Evolutionary conservation across 345 rosid genomes (phyloP), one percentile per base, ranked within the genome.

Genomic region (Microthlaspi erraticum): DNA sequence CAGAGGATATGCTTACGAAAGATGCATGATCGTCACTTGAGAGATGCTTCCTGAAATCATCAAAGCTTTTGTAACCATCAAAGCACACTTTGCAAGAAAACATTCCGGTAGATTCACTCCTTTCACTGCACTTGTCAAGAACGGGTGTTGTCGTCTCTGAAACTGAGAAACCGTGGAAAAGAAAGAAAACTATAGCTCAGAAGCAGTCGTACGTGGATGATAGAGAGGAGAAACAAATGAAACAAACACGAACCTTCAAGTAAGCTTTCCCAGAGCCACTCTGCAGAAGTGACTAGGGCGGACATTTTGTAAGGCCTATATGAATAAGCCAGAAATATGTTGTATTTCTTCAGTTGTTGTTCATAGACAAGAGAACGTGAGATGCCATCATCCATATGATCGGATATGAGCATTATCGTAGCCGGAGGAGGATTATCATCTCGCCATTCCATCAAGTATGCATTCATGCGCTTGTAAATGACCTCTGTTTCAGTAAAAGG

Each of bases 201-300:
- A n/a, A n/a, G n/a, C n/a, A n/a, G n/a, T n/a, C n/a, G n/a, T n/a
- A n/a, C n/a, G n/a, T n/a, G 29, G 29, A 26, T 26, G 29, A 26
- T 26, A n/a, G 29, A 26, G 29, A 26, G 29, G 29, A 26, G 3
- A 23, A 32, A 3, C 29, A 26, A 26, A 26, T n/a, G 29, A 23
- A 29, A 57, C 16, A 64, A 10, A 56, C 29, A 46, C 19, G 34
- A n/a, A 50, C 59, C 60, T 39, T 49, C 51, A 2, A 66, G 71
- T 53, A 66, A 52, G 41, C 13, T 66, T 10, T 52, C 51, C 71
- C 71, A 66, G 13, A 66, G 41, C 60, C 71, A 67, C 43, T 67
- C 71, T 8, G 71, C 62, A 42, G 71, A 54, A 12, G 71, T 32
- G 51, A 66, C n/a, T 10, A 44, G 14, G 41, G 3, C 16, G 1